Evolutionary conservation across 1,139 yeast species (phyloP).

Genomic region (Hemisphaericaspora subhashii): DNA sequence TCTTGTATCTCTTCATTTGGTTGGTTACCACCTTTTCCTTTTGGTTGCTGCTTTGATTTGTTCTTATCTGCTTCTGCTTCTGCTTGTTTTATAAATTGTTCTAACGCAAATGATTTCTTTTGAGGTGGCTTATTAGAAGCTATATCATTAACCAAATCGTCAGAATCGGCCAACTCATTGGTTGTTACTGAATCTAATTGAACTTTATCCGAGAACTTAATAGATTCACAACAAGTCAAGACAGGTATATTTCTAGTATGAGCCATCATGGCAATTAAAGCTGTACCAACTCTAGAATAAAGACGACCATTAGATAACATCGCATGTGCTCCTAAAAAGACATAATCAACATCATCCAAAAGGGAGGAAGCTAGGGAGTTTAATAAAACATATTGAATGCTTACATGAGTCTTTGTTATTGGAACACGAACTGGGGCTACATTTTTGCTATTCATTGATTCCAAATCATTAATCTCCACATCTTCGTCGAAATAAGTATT

Average conservation of each 20-base stretch:
- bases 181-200: constrained; percentile 93
- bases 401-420: constrained; percentile 37
- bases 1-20: constrained; percentile 18
- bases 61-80: constrained; percentile 25
- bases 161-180: constrained; percentile 88
- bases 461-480: constrained; percentile 48
- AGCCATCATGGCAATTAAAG: constrained; percentile 89
- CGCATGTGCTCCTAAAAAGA: constrained; percentile 94
- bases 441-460: constrained; percentile 24
- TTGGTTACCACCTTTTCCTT: constrained; percentile 1
- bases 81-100: constrained; percentile 56
- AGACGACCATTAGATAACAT: constrained; percentile 93
- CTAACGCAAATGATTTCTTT: constrained; percentile 64
- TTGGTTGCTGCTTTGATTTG: constrained; percentile 5
- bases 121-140: constrained; percentile 53
- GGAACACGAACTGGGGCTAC: constrained; percentile 16
- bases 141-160: constrained; percentile 58
- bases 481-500: constrained; percentile 32
- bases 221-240: constrained; percentile 90
- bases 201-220: constrained; percentile 92
- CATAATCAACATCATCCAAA: constrained; percentile 78
- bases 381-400: constrained; percentile 65
- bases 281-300: constrained; percentile 93
- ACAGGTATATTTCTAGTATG: constrained; percentile 89
- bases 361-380: constrained; percentile 79